Conservation (phyloP, 2,329 filamentous ascomycete species). For the Trichophyton schoenleinii region DNA sequence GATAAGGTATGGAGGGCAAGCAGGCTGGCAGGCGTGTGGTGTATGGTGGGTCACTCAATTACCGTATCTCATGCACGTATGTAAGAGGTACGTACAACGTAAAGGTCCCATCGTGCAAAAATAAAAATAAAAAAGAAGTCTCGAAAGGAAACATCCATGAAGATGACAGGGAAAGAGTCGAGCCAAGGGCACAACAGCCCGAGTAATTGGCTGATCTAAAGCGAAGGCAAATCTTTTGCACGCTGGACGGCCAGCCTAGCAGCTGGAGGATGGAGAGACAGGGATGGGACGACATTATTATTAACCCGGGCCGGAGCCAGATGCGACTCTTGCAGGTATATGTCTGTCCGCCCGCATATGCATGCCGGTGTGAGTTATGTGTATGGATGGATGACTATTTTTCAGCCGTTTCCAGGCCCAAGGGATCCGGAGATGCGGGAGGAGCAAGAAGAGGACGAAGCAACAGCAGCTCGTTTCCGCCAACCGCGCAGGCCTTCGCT, state of each 20-base stretch:
- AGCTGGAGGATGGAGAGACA: slow-evolving; percentile 4
- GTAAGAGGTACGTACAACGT: too few relatives aligned
- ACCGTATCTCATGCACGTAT: not conserved
- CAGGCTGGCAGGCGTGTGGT: not conserved
- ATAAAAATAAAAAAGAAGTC: not conserved
- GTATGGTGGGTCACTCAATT: not conserved
- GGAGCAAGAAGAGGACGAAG: not conserved
- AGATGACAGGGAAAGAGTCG: not conserved
- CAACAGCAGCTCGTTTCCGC: not conserved
- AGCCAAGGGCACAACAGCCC: not conserved
- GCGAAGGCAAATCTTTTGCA: not conserved
- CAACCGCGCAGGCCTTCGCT: not conserved
- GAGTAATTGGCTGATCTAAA: not conserved
- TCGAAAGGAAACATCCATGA: not conserved
- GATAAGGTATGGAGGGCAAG: not conserved
- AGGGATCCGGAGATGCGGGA: slow-evolving; percentile 3
- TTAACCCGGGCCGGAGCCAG: not conserved
- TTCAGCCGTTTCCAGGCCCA: slow-evolving; percentile 2
- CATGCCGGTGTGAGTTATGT: too few relatives aligned
- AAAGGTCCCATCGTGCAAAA: too few relatives aligned
- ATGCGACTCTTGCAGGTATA: not conserved
- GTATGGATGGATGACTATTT: too few relatives aligned
- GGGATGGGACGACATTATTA: not conserved
- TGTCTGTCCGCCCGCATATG: not conserved
- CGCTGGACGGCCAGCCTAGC: not conserved